Percentiles rank a stretch among this genome's conserved stretches.
These are phyloP conservation scores for Stygiomarasmius scandens DNA, from an alignment of 1,284 basidiomycete species.

Conservation along the genomic window DNA sequence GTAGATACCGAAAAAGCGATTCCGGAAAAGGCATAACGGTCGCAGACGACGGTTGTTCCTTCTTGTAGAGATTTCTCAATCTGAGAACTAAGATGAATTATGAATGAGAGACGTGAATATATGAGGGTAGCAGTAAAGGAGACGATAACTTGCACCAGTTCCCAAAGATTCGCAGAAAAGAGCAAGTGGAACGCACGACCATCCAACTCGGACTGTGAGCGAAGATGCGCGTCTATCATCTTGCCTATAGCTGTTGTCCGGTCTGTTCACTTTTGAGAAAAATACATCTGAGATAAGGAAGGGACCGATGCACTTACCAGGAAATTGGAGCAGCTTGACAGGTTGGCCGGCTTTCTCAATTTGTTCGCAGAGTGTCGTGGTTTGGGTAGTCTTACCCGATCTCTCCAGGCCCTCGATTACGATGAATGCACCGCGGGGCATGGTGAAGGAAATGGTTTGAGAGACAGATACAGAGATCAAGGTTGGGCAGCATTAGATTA, in stretches of 20 bases:
- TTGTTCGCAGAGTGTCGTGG: constrained; percentile 57
- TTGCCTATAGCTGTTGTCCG: constrained; percentile 89
- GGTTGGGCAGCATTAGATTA: no score
- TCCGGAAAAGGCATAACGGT: constrained; percentile 97
- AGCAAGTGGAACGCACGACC: constrained; percentile 92
- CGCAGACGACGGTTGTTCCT: constrained; percentile 84
- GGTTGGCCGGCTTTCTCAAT: constrained; percentile 44
- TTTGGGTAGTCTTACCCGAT: constrained; percentile 91
- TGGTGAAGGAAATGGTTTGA: no score
- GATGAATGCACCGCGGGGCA: constrained; percentile 76
- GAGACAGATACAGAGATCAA: no score
- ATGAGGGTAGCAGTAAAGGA: constrained; percentile 9
- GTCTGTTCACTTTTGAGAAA: constrained; percentile 51
- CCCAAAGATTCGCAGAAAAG: constrained; percentile 98
- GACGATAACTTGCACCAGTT: constrained; percentile 66
- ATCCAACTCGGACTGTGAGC: constrained; percentile 82
- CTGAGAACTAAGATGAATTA: constrained; percentile 49
- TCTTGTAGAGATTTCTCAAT: constrained; percentile 64
- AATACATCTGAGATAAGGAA: neutral
- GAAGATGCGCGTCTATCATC: constrained; percentile 94
- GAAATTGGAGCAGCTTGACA: constrained; percentile 77
- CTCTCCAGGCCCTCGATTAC: constrained; percentile 94
- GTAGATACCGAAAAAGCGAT: constrained; percentile 94
- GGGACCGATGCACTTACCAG: constrained; percentile 62
- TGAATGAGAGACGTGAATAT: neutral